Evolutionary conservation across 2,329 filamentous ascomycete species (phyloP).

Genomic region (Fusarium zealandicum): DNA sequence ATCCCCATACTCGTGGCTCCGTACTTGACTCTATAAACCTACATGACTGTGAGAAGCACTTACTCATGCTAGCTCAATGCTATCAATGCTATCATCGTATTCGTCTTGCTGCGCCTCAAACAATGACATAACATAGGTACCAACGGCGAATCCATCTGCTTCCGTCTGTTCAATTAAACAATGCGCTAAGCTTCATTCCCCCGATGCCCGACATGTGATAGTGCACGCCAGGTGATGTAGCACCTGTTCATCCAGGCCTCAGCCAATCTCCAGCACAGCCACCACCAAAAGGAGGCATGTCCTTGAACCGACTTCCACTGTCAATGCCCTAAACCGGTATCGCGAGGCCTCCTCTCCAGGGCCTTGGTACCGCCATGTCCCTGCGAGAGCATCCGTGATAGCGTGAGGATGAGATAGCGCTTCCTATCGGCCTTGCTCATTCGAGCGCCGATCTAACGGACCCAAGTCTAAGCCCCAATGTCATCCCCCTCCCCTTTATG

Average conservation of each 20-base stretch:
- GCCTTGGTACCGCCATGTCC: slow-evolving; percentile 33
- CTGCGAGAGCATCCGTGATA: not conserved
- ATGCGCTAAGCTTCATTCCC: slow-evolving; percentile 12
- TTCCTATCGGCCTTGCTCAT: slow-evolving; percentile 28
- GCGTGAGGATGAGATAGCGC: no score
- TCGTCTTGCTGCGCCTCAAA: no score
- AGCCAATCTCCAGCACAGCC: slow-evolving; percentile 23
- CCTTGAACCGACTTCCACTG: slow-evolving; percentile 1
- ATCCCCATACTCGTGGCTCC: no score
- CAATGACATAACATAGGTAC: no score
- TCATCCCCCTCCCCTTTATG: not conserved
- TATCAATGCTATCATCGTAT: no score
- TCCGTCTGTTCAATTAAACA: slow-evolving; percentile 22
- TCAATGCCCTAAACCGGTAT: slow-evolving; percentile 25
- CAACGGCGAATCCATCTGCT: not conserved
- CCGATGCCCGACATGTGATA: slow-evolving; percentile 22
- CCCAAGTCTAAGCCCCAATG: slow-evolving; percentile 3
- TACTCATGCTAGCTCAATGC: no score
- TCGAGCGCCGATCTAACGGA: slow-evolving; percentile 23
- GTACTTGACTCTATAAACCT: no score
- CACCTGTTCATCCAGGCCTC: not conserved
- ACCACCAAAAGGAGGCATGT: slow-evolving; percentile 11
- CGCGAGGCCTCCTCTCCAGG: slow-evolving; percentile 13
- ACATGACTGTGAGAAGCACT: no score
- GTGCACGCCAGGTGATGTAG: not conserved